phyloP scores from a whole-genome alignment of 1,139 yeast species.

The Blastobotrys persicus region DNA sequence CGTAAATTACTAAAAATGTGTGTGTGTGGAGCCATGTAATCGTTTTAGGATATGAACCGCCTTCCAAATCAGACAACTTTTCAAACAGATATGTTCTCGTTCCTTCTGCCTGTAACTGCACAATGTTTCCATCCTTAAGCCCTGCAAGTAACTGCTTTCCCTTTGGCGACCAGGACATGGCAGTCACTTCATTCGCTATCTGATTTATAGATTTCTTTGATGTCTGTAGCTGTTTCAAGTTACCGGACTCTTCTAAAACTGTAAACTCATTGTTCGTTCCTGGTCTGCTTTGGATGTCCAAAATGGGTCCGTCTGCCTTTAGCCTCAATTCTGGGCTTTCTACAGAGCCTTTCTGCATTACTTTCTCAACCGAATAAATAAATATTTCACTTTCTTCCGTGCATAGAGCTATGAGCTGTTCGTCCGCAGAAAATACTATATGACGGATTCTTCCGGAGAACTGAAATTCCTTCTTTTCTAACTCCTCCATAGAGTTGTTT shows the following conservation, averaged over 20 bases:
- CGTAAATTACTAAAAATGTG: conserved; percentile 33
- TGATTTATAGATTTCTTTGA: neutral
- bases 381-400: conserved; percentile 15
- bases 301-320: conserved; percentile 6
- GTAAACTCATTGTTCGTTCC: conserved; percentile 25
- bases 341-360: conserved; percentile 4
- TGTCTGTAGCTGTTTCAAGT: conserved; percentile 23
- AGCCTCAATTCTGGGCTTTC: neutral
- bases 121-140: conserved; percentile 27
- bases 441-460: conserved; percentile 14
- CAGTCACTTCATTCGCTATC: conserved; percentile 25
- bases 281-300: conserved; percentile 25
- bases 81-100: conserved; percentile 6
- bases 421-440: conserved; percentile 26
- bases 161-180: conserved; percentile 37
- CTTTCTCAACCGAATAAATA: conserved; percentile 14
- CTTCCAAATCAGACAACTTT: conserved; percentile 26
- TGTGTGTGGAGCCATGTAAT: conserved; percentile 23
- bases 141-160: conserved; percentile 38
- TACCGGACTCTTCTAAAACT: conserved; percentile 25
- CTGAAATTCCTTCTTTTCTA: conserved; percentile 2
- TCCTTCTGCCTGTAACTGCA: conserved; percentile 31
- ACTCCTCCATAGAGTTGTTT: neutral
- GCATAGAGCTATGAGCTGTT: conserved; percentile 20
- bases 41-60: conserved; percentile 15